Evolutionary conservation across 177 flowering plant genomes (phyloP), one percentile per base, ranked within the genome.

Genomic region (Telopea speciosissima): DNA sequence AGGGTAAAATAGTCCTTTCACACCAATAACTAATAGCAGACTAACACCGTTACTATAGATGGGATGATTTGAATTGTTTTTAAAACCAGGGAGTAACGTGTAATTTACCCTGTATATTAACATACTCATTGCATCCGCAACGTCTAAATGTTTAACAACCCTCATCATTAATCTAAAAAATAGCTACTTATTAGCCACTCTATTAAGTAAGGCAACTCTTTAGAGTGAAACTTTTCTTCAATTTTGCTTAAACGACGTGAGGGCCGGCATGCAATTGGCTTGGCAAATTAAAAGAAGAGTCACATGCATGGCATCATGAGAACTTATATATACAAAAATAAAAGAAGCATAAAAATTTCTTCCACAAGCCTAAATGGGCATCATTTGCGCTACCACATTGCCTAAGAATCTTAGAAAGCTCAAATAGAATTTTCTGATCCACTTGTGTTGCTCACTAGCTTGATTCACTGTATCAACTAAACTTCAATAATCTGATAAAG

Each of bases 291-390:
- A n/a, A n/a, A n/a, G n/a, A n/a, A 13, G 61, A 11, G 42, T 72
- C 70, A 72, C 75, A 72, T 72, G 75, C 75, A 72, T 72, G 75
- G 75, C 66, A 44, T 24, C 70, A 66, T 67, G 75, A 67, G 70
- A 72, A 59, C 65, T 42, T 61, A 66, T 44, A 44, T 45, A 66
- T 44, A 44, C 45, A 36, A 67, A 11, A n/a, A 24, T 26, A 65
- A 9, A 54, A 62, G n/a, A 67, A 54, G n/a, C n/a, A n/a, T n/a
- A n/a, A n/a, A n/a, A n/a, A n/a, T 68, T 21, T 23, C 28, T 67
- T 45, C 36, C 61, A 49, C 5, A 56, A 54, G 25, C 70, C 36
- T 68, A 58, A 17, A 28, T 56, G 70, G 40, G 63, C 63, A 68
- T 21, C 70, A 68, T 68, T 56, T 68, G 69, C 45, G 42, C 63